Percentiles rank a stretch among this genome's conserved stretches.
Evolutionary conservation across 768 basidiomycete genomes (phyloP).

Genomic region (Gautieria morchelliformis): DNA sequence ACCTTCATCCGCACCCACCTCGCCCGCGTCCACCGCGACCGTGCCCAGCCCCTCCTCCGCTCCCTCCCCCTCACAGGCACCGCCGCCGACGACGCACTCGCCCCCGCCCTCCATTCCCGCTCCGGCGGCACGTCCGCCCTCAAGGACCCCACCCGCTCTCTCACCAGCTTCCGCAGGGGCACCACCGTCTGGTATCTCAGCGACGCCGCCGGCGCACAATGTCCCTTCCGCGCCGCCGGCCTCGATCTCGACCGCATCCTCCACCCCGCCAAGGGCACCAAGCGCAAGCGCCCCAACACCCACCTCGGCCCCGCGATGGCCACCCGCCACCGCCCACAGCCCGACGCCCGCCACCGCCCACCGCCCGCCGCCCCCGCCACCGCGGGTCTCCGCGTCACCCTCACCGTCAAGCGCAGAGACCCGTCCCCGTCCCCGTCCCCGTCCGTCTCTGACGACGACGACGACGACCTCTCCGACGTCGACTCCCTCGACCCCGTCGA

Average conservation of each 20-base stretch:
- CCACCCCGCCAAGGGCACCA: conserved; percentile 15
- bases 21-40: conserved; percentile 64
- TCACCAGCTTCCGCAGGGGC: conserved; percentile 68
- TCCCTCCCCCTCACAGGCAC: conserved; percentile 68
- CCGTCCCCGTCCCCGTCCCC: neutral
- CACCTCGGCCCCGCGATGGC: conserved; percentile 10
- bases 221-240: conserved; percentile 67
- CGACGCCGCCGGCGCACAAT: conserved; percentile 62
- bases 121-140: conserved; percentile 56
- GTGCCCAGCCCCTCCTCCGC: conserved; percentile 49
- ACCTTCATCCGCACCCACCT: conserved; percentile 73
- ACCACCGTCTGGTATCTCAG: conserved; percentile 78
- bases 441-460: neutral
- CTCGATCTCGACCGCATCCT: conserved; percentile 29
- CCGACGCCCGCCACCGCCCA: conserved; percentile 12
- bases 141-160: conserved; percentile 19
- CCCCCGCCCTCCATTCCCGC: conserved; percentile 59
- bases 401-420: neutral
- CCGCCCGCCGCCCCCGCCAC: conserved; percentile 23
- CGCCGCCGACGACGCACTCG: conserved; percentile 60
- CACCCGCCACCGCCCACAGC: neutral
- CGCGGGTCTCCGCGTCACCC: conserved; percentile 17
- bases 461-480: neutral
- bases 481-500: too few relatives aligned
- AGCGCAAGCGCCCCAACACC: conserved; percentile 25